Percentiles rank a stretch among this genome's conserved stretches.
phyloP scores from a whole-genome alignment of 2,329 filamentous ascomycete species.

The Bipolaris gigantea region DNA sequence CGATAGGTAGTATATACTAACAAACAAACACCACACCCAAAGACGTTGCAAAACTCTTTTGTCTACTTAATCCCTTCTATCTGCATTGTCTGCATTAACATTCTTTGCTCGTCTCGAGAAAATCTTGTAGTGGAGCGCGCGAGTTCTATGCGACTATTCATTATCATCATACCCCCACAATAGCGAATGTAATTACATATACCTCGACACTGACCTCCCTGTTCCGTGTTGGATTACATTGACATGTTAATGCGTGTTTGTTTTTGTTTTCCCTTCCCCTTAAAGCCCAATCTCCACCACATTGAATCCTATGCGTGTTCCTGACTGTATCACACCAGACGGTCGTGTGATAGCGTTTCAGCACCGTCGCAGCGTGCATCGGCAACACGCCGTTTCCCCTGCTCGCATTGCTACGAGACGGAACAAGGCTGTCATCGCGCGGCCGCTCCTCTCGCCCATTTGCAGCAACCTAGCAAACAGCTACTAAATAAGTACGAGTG shows the following conservation, averaged over 20 bases:
- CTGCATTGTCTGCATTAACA: constrained; percentile 7
- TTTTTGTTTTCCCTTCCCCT: not conserved
- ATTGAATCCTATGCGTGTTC: too few relatives aligned
- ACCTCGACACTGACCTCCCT: not conserved
- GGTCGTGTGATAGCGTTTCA: constrained; percentile 17
- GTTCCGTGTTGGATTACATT: not conserved
- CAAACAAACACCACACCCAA: not conserved
- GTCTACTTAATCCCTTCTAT: not conserved
- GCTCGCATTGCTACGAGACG: not conserved
- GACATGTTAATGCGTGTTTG: not conserved
- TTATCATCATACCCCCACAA: constrained; percentile 11
- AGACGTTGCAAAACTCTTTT: not conserved
- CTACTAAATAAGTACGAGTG: not conserved
- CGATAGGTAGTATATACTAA: not conserved
- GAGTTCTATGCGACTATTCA: not conserved
- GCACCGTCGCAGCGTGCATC: constrained; percentile 28
- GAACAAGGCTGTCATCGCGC: not conserved
- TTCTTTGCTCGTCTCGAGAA: constrained; percentile 11
- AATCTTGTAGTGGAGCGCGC: constrained; percentile 19
- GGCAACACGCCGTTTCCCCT: not conserved
- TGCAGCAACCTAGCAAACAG: not conserved
- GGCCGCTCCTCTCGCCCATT: too few relatives aligned
- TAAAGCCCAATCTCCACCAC: not conserved
- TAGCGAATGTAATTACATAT: constrained; percentile 7
- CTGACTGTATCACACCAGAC: not conserved